Evolutionary conservation across 192 early-diverging fungal species (phyloP).

Genomic region (Coemansia sp.): DNA sequence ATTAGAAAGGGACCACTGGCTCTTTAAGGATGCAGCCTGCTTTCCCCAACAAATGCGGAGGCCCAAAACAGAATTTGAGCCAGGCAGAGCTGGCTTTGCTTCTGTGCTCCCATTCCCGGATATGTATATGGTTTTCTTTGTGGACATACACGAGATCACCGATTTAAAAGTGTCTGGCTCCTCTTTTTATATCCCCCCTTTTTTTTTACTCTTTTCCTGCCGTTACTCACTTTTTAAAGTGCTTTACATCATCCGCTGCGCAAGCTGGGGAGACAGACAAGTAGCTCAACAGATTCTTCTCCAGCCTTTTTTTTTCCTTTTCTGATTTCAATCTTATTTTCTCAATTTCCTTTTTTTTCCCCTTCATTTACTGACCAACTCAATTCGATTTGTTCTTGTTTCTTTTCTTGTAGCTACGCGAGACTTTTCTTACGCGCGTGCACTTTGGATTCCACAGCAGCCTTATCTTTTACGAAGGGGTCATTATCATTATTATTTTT

Average conservation of each 20-base stretch:
- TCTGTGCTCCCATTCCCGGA: not conserved
- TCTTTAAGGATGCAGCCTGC: not conserved
- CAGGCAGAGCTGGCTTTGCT: not conserved
- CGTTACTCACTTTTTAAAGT: no score
- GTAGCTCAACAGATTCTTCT: no score
- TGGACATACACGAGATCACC: not conserved
- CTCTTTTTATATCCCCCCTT: not conserved
- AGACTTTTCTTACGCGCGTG: not conserved
- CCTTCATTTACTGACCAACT: not conserved
- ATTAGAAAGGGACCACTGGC: not conserved
- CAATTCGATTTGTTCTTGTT: not conserved
- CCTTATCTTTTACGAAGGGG: not conserved
- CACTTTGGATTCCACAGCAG: not conserved
- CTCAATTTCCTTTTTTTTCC: not conserved
- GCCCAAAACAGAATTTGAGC: no score
- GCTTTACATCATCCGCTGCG: no score
- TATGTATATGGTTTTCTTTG: conserved; percentile 2
- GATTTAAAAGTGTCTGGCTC: not conserved
- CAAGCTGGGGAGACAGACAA: no score
- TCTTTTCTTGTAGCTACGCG: conserved; percentile 22
- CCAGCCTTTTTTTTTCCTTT: not conserved
- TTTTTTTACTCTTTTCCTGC: no score
- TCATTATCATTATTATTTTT: conserved; percentile 6
- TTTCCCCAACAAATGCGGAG: not conserved
- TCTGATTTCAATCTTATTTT: not conserved